These are phyloP conservation scores for Penstemon eatonii DNA, from an alignment of 257 asterid genomes.

Conservation along the genomic window DNA sequence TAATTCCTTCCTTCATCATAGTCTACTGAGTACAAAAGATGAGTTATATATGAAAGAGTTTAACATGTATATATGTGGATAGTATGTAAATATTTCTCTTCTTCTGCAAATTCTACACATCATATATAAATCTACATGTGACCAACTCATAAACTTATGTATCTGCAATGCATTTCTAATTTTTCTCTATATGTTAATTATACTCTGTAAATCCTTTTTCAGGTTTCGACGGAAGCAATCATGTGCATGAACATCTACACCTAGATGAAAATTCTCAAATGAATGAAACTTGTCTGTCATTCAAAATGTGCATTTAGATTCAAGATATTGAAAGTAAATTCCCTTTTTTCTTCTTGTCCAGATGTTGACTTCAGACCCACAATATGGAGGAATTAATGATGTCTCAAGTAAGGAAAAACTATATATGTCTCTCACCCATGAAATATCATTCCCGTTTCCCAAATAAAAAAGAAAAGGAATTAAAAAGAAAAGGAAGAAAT, in stretches of 20 bases:
- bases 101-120: not conserved
- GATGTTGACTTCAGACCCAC: conserved; percentile 74
- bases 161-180: not conserved
- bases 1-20: not conserved
- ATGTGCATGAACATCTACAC: conserved; percentile 45
- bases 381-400: conserved; percentile 59
- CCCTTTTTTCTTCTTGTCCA: conserved; percentile 32
- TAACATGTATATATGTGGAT: not conserved
- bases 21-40: not conserved
- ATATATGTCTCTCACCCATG: conserved; percentile 10
- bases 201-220: conserved; percentile 29
- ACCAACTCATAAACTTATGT: not conserved
- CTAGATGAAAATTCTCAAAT: conserved; percentile 50
- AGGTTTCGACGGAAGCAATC: conserved; percentile 47
- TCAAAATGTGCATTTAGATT: conserved; percentile 31
- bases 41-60: not conserved
- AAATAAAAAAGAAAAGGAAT: not conserved
- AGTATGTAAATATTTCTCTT: not conserved
- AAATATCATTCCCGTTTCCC: not conserved
- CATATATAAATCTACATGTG: not conserved
- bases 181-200: conserved; percentile 23
- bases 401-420: conserved; percentile 55
- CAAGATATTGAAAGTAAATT: conserved; percentile 5
- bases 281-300: conserved; percentile 79
- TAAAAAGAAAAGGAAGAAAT: not conserved